Base-by-base conservation (phyloP, 73 alveolate genomes). In the Paramecium caudatum region DNA sequence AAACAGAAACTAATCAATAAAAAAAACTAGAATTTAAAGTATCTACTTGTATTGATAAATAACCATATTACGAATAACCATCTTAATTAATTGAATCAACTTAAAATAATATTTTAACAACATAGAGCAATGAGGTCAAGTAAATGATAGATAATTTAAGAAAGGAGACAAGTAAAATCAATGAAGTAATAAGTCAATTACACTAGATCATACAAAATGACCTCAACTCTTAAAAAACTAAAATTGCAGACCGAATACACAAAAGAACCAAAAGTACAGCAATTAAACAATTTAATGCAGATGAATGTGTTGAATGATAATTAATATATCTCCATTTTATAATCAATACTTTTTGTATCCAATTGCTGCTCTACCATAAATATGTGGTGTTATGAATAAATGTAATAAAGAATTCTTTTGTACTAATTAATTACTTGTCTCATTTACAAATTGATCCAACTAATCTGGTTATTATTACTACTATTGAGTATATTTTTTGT, bases 361-460 rank as follows among this genome's bases (percentile, higher is more conserved):
- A 55, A 55, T 55, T 23, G 23, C 23, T 27, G 80, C 80, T 21
- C 80, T 55, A 10, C 83, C 49, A 65, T 65, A 65, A 12, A 65
- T 65, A 65, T 65, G 83, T 4, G 83, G 83, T n/a, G 83, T 65
- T 3, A 32, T 65, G 61, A 32, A 65, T 16, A 65, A 65, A 65
- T 65, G 83, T 36, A 65, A 65, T 9, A 65, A 30, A 9, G 50
- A 32, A 13, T 65, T 43, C 16, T 65, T 65, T 65, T 27, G 17
- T 12, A 33, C 61, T 65, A 33, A 46, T 33, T 65, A 32, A 65
- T 65, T 65, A n/a, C 49, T 65, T 5, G 27, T 65, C 16, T 65
- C 83, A 65, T 65, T 36, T 10, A 65, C 83, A 65, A 65, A 65
- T 65, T 65, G 39, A 43, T 65, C 83, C 15, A 65, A 65, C 39